Conservation (phyloP, 2,329 filamentous ascomycete species). For the Leptodontidium sp. region DNA sequence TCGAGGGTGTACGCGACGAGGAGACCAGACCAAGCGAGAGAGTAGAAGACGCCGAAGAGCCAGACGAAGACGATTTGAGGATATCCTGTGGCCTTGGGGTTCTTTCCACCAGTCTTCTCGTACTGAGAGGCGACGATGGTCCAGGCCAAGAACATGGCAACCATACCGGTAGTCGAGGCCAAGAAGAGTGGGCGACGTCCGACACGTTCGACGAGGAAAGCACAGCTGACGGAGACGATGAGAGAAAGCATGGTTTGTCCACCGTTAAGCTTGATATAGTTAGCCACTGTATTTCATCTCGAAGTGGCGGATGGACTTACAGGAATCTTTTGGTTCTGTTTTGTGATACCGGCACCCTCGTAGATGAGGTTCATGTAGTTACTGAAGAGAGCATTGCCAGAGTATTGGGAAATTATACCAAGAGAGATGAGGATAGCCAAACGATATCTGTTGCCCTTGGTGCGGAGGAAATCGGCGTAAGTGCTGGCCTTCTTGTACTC, state of each 20-base stretch:
- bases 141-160: slow-evolving; percentile 60
- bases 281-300: background rate
- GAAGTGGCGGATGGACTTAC: slow-evolving; percentile 49
- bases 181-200: slow-evolving; percentile 66
- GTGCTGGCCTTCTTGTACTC: slow-evolving; percentile 56
- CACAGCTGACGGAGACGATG: slow-evolving; percentile 63
- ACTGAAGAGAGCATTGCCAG: slow-evolving; percentile 71
- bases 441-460: slow-evolving; percentile 70
- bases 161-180: slow-evolving; percentile 42
- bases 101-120: slow-evolving; percentile 48
- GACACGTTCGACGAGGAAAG: slow-evolving; percentile 61
- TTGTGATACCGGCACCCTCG: slow-evolving; percentile 65
- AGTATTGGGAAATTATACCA: slow-evolving; percentile 73
- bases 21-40: slow-evolving; percentile 64
- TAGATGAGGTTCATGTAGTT: slow-evolving; percentile 73
- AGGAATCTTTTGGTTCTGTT: slow-evolving; percentile 45
- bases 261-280: slow-evolving; percentile 45
- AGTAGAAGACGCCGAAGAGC: slow-evolving; percentile 60
- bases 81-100: slow-evolving; percentile 49
- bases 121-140: slow-evolving; percentile 56
- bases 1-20: slow-evolving; percentile 62
- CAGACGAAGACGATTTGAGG: slow-evolving; percentile 57
- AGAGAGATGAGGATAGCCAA: slow-evolving; percentile 68
- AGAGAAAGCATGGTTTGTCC: slow-evolving; percentile 52
- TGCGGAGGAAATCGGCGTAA: slow-evolving; percentile 60